A percentile compares a stretch with the other conserved stretches of the same genome.
Evolutionary conservation across 257 asterid genomes (phyloP).

Genomic region (Fraxinus americana): DNA sequence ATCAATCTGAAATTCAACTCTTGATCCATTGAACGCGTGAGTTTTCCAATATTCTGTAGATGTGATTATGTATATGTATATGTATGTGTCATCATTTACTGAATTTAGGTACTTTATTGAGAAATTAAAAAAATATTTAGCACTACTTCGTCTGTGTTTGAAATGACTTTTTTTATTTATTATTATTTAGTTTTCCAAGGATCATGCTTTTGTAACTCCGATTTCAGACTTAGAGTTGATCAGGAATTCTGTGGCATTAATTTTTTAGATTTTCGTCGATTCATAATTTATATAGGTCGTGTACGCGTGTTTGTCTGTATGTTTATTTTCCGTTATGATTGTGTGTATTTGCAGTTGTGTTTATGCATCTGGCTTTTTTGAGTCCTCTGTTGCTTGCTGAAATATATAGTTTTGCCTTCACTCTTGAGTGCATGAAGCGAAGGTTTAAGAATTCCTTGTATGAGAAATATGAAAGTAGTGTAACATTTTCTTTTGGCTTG

Average conservation of each 20-base stretch:
- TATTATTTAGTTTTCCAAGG: background rate
- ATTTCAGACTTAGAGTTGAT: constrained; percentile 10
- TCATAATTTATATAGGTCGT: background rate
- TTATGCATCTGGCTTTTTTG: background rate
- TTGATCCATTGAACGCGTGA: constrained; percentile 27
- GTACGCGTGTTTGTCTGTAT: background rate
- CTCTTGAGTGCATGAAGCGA: background rate
- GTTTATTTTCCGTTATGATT: background rate
- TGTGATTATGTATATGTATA: background rate
- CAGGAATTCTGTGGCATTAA: constrained; percentile 4
- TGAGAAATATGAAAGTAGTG: background rate
- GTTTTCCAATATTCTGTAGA: background rate
- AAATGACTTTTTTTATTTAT: background rate
- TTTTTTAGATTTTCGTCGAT: background rate
- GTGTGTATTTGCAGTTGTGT: background rate
- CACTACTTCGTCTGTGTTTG: background rate
- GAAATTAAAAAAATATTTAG: background rate
- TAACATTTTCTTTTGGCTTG: constrained; percentile 10
- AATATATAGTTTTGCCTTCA: background rate
- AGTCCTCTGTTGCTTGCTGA: background rate
- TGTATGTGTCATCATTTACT: constrained; percentile 20
- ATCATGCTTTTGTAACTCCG: constrained; percentile 24
- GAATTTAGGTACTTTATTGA: background rate
- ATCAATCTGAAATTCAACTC: constrained; percentile 16
- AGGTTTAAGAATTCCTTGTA: background rate